Conservation (phyloP, 495 filamentous ascomycete genomes). For the Aspergillus asperescens region DNA sequence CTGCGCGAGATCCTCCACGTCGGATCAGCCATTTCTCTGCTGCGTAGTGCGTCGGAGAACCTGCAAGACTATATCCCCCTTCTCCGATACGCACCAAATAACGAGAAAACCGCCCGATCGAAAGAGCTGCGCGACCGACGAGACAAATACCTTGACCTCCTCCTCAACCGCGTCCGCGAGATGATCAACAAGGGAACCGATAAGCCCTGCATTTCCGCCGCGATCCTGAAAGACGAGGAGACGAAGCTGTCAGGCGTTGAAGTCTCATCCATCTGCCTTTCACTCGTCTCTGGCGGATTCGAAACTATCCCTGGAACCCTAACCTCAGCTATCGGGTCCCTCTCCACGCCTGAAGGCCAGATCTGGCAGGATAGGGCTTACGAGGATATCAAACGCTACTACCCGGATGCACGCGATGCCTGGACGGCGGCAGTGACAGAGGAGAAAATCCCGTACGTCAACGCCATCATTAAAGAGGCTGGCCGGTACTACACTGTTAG, state of each 20-base stretch:
- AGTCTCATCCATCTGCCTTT: constrained; percentile 47
- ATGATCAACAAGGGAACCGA: constrained; percentile 48
- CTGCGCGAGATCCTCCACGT: constrained; percentile 48
- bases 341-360: constrained; percentile 45
- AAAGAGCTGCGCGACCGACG: constrained; percentile 42
- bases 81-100: constrained; percentile 44
- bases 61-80: constrained; percentile 48
- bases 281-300: constrained; percentile 48
- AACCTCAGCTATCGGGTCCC: constrained; percentile 43
- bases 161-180: constrained; percentile 43
- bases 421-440: constrained; percentile 43
- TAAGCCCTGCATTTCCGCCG: constrained; percentile 48
- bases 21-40: constrained; percentile 43
- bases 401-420: constrained; percentile 43
- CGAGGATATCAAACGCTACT: constrained; percentile 47
- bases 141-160: constrained; percentile 42
- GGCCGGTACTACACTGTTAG: constrained; percentile 52
- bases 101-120: constrained; percentile 42
- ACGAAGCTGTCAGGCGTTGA: constrained; percentile 45
- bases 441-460: constrained; percentile 46
- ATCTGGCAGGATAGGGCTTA: constrained; percentile 48
- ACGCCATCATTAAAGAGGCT: constrained; percentile 50
- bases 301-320: constrained; percentile 49
- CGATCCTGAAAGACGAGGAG: constrained; percentile 47
- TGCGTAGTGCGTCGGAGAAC: constrained; percentile 48